Base-by-base conservation (phyloP, 2,329 filamentous ascomycete genomes). In the Microsporum ferrugineum region DNA sequence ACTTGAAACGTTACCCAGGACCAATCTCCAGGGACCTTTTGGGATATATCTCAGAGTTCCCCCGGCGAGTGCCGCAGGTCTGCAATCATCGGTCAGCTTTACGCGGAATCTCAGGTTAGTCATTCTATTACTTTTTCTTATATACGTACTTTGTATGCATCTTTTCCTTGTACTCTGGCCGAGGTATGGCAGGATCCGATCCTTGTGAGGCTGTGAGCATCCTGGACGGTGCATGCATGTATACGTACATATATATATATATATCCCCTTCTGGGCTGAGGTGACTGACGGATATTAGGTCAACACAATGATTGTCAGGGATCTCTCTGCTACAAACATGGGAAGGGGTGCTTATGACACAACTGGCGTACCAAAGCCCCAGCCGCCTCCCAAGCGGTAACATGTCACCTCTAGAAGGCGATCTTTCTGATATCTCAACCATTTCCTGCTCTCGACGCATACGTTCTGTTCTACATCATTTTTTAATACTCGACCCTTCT, bases 271-370 rank as follows among this genome's bases (percentile, higher is more conserved):
- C 43, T 23, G 29, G 27, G 27, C 49, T 53, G 27, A 53, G 14
- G 27, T 33, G 29, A 14, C 49, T 53, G n/a, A 53, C 49, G 31
- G 49, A 53, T n/a, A 10, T 39, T 23, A 57, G 55, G 33, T 57
- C 38, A 41, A 57, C 33, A 59, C 17, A n/a, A 63, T 63, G 60
- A 61, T 63, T 60, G 49, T 60, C 60, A 60, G 60, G 59, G 60
- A 63, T 49, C 43, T 71, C 43, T 74, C 72, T 59, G 71, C 72
- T 58, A 73, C 69, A 70, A 78, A 79, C 69, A 79, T 79, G 77
- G 78, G 78, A 63, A 75, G 78, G 65, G 78, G 78, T 61, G 77
- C 76, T 62, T 80, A 80, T 64, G 78, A 80, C 65, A 80, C 78
- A 45, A 80, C 78, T 5, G 78, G 78, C 33, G 76, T 79, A 27